A percentile compares a stretch with the other conserved stretches of the same genome.
phyloP scores from a whole-genome alignment of 768 basidiomycete genomes.

The Thelephora aurantiotincta region DNA sequence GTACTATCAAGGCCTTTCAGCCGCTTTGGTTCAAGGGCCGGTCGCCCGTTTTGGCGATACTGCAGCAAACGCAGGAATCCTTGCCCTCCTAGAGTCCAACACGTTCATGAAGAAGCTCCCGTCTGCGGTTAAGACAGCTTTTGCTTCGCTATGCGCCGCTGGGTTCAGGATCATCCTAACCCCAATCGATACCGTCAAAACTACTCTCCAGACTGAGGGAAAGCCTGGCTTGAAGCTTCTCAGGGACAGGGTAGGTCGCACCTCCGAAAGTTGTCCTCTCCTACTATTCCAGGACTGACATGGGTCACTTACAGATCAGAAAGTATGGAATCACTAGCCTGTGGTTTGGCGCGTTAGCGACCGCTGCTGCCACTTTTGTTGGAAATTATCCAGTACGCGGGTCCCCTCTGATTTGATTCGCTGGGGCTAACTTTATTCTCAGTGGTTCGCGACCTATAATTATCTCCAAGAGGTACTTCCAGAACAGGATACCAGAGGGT shows the following conservation, averaged over 20 bases:
- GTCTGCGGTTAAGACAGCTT: conserved; percentile 55
- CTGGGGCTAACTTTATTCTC: neutral
- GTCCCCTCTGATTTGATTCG: neutral
- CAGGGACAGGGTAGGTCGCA: conserved; percentile 34
- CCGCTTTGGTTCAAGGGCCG: conserved; percentile 80
- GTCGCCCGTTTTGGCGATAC: conserved; percentile 88
- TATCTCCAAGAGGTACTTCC: conserved; percentile 56
- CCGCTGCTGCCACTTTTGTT: conserved; percentile 87
- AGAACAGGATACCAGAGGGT: conserved; percentile 29
- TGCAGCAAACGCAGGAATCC: conserved; percentile 84
- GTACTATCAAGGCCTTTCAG: conserved; percentile 78
- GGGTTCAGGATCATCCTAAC: conserved; percentile 84
- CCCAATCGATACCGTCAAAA: conserved; percentile 90
- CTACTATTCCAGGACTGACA: neutral
- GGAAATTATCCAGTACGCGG: conserved; percentile 70
- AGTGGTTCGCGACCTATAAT: conserved; percentile 86
- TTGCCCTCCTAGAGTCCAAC: conserved; percentile 73
- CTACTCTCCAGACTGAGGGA: conserved; percentile 89
- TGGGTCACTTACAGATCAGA: conserved; percentile 32
- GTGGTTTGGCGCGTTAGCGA: conserved; percentile 88
- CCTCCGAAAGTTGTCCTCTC: neutral
- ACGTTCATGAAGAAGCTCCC: conserved; percentile 54
- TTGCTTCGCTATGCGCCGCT: conserved; percentile 69
- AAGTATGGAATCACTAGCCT: conserved; percentile 63
- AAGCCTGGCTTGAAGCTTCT: conserved; percentile 53